Base-by-base conservation (phyloP, 805 yeast genomes). In the Schizosaccharomyces osmophilus region DNA sequence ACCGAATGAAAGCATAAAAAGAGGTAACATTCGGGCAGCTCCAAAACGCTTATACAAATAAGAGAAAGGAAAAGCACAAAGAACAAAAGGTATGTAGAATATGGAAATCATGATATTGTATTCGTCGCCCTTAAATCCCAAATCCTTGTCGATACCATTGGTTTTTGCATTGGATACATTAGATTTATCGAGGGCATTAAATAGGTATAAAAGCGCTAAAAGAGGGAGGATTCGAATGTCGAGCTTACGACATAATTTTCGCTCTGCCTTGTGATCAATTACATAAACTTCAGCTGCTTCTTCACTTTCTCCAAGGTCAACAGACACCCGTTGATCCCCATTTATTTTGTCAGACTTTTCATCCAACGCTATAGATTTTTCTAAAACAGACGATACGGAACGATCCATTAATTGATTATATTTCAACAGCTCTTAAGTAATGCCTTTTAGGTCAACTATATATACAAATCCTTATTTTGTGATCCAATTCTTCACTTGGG, bases 101-200 rank as follows among this genome's bases (percentile, higher is more conserved):
- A 77, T 73, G 2, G 78, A 74, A 29, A 77, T 69, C 72, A 76
- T 72, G 42, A 72, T 66, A 65, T 76, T 77, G 77, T 78, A 78
- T 62, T 76, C 71, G 39, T 71, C 69, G 26, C 76, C 77, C 4
- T 65, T 65, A 59, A 78, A 72, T 42, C 72, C 72, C 22, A 78
- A 66, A 63, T 77, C 78, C 4, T 62, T 64, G 32, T 48, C 29
- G 17, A 48, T 19, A 19, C 55, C 55, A 24, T 19, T 24, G 17
- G 55, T 48, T n/a, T 24, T 48, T 48, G 55, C 55, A n/a, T 48
- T 48, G n/a, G 55, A 48, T 13, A 48, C 29, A 24, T 48, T 48
- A 9, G 29, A 19, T 48, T 24, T 48, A 48, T 48, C 55, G 13
- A 48, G 24, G 9, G 55, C 24, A n/a, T 75, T 75, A 68, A 76